Evolutionary conservation across 768 basidiomycete genomes (phyloP).

Genomic region (Termitomyces sp.): DNA sequence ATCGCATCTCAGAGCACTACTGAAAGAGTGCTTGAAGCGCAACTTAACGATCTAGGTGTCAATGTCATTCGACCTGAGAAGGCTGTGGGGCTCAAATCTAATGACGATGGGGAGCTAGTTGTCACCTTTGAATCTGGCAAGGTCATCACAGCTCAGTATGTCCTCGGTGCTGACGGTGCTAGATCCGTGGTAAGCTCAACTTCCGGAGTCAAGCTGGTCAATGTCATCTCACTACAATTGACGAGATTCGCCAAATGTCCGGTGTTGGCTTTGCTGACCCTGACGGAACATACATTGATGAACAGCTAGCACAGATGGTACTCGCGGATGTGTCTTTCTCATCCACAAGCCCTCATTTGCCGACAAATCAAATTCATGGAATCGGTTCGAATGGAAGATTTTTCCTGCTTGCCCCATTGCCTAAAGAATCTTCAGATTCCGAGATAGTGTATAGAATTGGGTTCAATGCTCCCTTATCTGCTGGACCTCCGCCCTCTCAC

Average conservation of each 20-base stretch:
- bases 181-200: conserved; percentile 30
- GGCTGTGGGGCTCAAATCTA: conserved; percentile 29
- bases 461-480: conserved; percentile 27
- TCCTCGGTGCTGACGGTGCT: conserved; percentile 48
- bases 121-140: conserved; percentile 44
- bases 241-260: conserved; percentile 34
- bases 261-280: conserved; percentile 42
- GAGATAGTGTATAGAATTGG: conserved; percentile 32
- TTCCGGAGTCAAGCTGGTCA: neutral
- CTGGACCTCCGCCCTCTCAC: conserved; percentile 26
- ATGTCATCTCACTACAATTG: neutral
- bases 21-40: conserved; percentile 32
- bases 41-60: conserved; percentile 25
- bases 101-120: conserved; percentile 24
- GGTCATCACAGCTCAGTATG: conserved; percentile 35
- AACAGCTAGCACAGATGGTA: conserved; percentile 31
- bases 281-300: conserved; percentile 20
- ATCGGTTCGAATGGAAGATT: conserved; percentile 24
- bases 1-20: conserved; percentile 38
- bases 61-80: conserved; percentile 30
- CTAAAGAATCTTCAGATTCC: conserved; percentile 17
- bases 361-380: conserved; percentile 15
- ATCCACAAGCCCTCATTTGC: conserved; percentile 16
- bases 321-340: conserved; percentile 41
- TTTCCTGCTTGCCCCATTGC: conserved; percentile 32